Percentiles rank a stretch among this genome's conserved stretches.
phyloP scores from a whole-genome alignment of 148 eudicot species.

The Arctostaphylos glauca region DNA sequence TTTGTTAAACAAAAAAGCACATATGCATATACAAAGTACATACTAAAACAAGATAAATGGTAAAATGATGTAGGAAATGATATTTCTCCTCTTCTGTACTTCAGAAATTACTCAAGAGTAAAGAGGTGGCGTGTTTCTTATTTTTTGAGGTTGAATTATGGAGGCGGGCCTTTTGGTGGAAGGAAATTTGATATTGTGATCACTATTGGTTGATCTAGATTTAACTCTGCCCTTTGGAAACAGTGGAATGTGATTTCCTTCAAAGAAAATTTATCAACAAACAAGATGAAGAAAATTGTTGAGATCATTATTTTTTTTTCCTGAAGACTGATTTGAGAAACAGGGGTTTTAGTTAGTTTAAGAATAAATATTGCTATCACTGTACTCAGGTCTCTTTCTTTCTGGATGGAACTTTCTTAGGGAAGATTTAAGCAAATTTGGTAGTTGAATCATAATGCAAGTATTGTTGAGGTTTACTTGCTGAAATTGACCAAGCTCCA shows the following conservation, averaged over 20 bases:
- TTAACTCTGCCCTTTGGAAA: neutral
- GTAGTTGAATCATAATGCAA: neutral
- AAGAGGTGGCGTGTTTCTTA: neutral
- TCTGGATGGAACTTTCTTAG: neutral
- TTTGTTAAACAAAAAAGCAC: no score
- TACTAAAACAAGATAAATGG: neutral
- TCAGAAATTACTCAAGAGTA: neutral
- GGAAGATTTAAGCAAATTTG: neutral
- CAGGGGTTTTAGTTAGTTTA: neutral
- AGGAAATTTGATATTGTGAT: neutral
- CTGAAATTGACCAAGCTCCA: neutral
- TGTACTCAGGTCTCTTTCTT: neutral
- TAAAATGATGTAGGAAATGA: neutral
- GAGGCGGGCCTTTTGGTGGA: neutral
- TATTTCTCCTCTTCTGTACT: no score
- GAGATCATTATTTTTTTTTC: neutral
- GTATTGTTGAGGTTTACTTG: neutral
- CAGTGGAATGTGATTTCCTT: neutral
- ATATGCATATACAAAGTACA: neutral
- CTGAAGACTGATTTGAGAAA: neutral
- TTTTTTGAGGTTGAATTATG: neutral
- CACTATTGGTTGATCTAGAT: no score
- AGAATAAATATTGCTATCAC: neutral
- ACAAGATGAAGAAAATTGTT: neutral
- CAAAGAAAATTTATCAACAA: neutral